phyloP scores from a whole-genome alignment of 148 eudicot genomes.

The Rhododendron williamsianum region DNA sequence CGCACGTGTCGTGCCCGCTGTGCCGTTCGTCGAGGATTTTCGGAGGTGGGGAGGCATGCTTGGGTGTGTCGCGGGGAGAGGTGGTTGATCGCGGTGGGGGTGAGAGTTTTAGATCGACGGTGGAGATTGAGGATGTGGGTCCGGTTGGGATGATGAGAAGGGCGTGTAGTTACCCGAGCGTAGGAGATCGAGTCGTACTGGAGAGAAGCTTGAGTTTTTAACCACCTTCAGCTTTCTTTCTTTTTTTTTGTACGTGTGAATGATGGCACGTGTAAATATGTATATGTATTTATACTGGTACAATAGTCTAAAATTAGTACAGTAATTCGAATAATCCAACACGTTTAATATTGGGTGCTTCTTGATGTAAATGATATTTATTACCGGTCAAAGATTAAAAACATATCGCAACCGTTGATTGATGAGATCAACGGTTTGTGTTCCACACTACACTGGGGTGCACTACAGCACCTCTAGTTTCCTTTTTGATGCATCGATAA shows the following conservation, averaged over 20 bases:
- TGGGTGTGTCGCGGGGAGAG: not conserved
- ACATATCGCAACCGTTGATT: too few species aligned
- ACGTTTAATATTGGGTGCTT: too few species aligned
- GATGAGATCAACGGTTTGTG: too few species aligned
- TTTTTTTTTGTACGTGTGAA: not conserved
- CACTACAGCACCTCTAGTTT: too few species aligned
- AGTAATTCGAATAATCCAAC: not conserved
- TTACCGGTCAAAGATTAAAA: too few species aligned
- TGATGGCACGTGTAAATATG: not conserved
- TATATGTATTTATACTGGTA: not conserved
- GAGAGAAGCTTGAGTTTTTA: slow-evolving; percentile 14
- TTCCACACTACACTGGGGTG: accelerated
- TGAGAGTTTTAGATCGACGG: not conserved
- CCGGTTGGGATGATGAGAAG: slow-evolving; percentile 7
- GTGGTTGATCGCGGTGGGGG: not conserved
- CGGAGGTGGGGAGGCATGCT: not conserved
- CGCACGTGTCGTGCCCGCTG: slow-evolving; percentile 75
- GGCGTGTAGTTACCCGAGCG: slow-evolving; percentile 11
- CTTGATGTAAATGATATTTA: too few species aligned
- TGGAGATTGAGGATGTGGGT: not conserved
- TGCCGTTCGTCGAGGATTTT: slow-evolving; percentile 29
- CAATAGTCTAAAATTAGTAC: not conserved
- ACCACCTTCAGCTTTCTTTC: not conserved
- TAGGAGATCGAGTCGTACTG: slow-evolving; percentile 8
- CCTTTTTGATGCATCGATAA: not conserved